phyloP scores from a whole-genome alignment of 139 green algal species.

The Closterium sp. region DNA sequence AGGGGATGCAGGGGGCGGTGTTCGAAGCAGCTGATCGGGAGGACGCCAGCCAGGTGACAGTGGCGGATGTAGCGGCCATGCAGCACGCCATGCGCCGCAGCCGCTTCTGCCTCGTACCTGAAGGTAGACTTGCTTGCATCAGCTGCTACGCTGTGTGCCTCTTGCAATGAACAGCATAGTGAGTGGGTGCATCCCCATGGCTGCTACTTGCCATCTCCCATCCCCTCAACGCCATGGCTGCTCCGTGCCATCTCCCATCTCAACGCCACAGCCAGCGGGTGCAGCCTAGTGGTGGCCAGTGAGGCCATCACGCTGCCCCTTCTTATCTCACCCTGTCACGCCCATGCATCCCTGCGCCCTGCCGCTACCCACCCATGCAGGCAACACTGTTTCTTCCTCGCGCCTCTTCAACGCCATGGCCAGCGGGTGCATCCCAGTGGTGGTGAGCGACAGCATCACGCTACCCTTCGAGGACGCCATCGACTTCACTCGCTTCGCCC shows the following conservation, averaged over 20 bases:
- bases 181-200: no score
- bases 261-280: no score
- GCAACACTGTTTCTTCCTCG: slow-evolving; percentile 26
- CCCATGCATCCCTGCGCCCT: no score
- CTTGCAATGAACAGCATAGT: no score
- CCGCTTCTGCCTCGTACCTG: background rate
- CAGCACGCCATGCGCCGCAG: background rate
- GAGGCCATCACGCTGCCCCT: no score
- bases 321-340: no score
- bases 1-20: background rate
- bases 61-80: background rate
- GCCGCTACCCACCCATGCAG: slow-evolving; percentile 17
- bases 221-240: no score
- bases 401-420: slow-evolving; percentile 40
- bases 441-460: slow-evolving; percentile 35
- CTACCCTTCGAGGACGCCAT: slow-evolving; percentile 40
- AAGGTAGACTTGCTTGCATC: no score
- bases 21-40: background rate
- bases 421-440: slow-evolving; percentile 28
- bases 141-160: no score
- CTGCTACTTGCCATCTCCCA: no score
- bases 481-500: slow-evolving; percentile 31
- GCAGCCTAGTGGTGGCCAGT: no score
- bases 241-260: no score
- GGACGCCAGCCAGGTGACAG: background rate